Conservation (phyloP, 2,329 filamentous ascomycete genomes). For the Hymenoscyphus infarciens region DNA sequence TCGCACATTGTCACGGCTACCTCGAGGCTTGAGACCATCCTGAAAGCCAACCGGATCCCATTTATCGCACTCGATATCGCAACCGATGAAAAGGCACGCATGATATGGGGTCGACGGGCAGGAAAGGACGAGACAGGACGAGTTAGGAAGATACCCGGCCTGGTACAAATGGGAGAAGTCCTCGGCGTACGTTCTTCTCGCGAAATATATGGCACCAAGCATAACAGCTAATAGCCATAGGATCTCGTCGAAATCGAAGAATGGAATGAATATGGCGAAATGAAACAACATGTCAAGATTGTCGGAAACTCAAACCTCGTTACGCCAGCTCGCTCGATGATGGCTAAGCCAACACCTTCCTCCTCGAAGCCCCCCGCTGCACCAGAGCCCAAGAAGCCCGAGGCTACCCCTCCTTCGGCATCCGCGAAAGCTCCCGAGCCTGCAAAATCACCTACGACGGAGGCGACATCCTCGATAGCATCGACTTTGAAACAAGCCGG, state of each 20-base stretch:
- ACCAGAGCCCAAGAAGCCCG: conserved; percentile 23
- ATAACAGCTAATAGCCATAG: conserved; percentile 44
- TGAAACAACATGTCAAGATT: conserved; percentile 78
- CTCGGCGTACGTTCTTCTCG: conserved; percentile 65
- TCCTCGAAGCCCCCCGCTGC: conserved; percentile 25
- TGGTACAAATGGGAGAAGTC: conserved; percentile 84
- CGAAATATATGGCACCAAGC: not conserved
- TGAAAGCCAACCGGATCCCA: conserved; percentile 89
- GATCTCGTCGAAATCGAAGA: conserved; percentile 94
- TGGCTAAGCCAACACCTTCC: conserved; percentile 28
- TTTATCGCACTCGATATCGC: conserved; percentile 92
- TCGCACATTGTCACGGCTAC: conserved; percentile 96
- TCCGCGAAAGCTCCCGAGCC: conserved; percentile 16
- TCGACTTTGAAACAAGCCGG: conserved; percentile 53
- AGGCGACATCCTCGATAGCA: conserved; percentile 32
- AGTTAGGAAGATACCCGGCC: conserved; percentile 73
- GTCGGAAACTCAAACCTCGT: conserved; percentile 35
- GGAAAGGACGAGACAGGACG: conserved; percentile 64
- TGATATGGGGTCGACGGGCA: conserved; percentile 81
- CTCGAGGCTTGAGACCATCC: conserved; percentile 90
- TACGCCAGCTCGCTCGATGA: conserved; percentile 28
- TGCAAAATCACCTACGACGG: conserved; percentile 19
- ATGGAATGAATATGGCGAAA: conserved; percentile 98
- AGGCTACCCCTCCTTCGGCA: conserved; percentile 24
- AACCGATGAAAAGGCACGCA: conserved; percentile 81